phyloP scores from a whole-genome alignment of 345 rosid genomes.

The Hibiscus tridactylites region DNA sequence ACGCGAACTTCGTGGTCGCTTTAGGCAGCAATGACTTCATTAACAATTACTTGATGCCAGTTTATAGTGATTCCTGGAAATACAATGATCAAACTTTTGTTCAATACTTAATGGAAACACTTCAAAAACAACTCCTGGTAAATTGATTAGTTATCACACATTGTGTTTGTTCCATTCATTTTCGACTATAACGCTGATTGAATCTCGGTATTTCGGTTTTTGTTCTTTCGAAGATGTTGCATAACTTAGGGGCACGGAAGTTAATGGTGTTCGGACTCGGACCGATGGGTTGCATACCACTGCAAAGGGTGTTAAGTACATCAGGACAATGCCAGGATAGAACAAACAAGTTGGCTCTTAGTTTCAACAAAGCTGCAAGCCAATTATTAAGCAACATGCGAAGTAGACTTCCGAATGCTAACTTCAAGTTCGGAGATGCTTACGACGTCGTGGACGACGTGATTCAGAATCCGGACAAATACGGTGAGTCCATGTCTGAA shows the following conservation, averaged over 20 bases:
- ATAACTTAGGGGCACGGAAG: constrained; percentile 61
- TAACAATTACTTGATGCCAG: constrained; percentile 90
- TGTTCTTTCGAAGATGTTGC: constrained; percentile 30
- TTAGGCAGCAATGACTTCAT: constrained; percentile 98
- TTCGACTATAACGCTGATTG: not conserved
- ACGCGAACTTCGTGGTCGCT: constrained; percentile 65
- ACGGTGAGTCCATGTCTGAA: constrained; percentile 35
- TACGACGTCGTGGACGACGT: constrained; percentile 74
- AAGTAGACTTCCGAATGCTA: constrained; percentile 37
- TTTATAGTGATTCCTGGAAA: constrained; percentile 77
- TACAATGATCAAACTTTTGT: constrained; percentile 71
- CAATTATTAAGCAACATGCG: constrained; percentile 36
- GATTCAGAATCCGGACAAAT: constrained; percentile 56
- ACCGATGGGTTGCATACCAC: constrained; percentile 97
- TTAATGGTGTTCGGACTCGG: constrained; percentile 83
- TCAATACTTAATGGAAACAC: constrained; percentile 63
- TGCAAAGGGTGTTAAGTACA: constrained; percentile 74
- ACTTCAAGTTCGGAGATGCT: constrained; percentile 73
- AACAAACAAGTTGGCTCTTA: constrained; percentile 58
- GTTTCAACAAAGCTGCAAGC: constrained; percentile 52
- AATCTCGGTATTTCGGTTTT: not conserved
- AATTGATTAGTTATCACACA: not conserved
- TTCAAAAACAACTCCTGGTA: constrained; percentile 59
- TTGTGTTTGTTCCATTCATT: not conserved
- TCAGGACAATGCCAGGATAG: constrained; percentile 60